Base-by-base conservation (phyloP, 2,329 filamentous ascomycete species). In the Scopulariopsis brevicaulis region DNA sequence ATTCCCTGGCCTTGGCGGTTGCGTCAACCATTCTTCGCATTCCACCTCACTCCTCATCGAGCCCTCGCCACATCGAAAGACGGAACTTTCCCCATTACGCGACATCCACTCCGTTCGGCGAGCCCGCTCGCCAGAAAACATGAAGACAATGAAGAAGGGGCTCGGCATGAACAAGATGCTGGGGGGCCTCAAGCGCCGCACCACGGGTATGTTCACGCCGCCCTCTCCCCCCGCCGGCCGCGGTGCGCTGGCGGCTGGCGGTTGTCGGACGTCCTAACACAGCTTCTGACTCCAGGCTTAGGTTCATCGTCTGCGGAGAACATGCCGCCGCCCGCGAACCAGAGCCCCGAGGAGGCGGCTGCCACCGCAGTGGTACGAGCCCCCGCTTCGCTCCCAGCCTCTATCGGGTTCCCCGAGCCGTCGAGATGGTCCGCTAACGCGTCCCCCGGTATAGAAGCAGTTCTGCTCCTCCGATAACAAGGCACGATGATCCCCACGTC, bases 161-260 rank as follows among this genome's bases (percentile, higher is more conserved):
- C 74, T 82, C 60, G 78, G 74, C 68, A 74, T 81, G 72, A 78
- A 75, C 68, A 81, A 76, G 73, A 73, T 82, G 75, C 72, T 82
- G 52, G 78, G 77, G 62, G 79, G 71, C 71, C 76, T 83, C 68
- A 79, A 73, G 66, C 77, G 74, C 67, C 75, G 73, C 64, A 73
- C 73, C 37, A 71, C 68, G 34, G 58, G 67, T 65, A 64, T 51
- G 65, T 53, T 48, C 12, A 20, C 18, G 28, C 46, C 48, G 53
- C 35, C 50, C 55, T 62, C 12, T 50, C 46, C 46, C 46, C 20
- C 11, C 43, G 15, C 22, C 22, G 43, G 4, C 43, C 18, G 7
- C 4, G 14, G 4, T 4, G 15, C 46, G 46, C n/a, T 12, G 15
- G 22, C 46, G 18, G 46, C 20, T 20, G 46, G n/a, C 12, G 15